These are phyloP conservation scores for Trichoderma reesei DNA, from an alignment of 495 filamentous ascomycete genomes.

Conservation along the genomic window DNA sequence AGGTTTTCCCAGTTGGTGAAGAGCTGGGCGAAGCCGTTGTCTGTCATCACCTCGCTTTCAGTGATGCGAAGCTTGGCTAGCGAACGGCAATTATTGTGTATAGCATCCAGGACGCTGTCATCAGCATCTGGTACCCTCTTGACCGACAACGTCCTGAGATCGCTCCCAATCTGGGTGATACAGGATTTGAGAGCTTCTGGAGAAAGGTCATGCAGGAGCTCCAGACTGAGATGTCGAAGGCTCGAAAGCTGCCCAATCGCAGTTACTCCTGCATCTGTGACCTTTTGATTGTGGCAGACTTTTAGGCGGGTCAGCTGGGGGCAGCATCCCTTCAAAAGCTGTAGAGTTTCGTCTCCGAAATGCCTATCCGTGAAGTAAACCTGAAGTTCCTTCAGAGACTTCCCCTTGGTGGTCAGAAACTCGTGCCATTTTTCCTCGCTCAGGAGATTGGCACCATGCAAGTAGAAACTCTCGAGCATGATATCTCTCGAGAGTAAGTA, in stretches of 20 bases:
- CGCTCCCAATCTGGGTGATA: slow-evolving; percentile 46
- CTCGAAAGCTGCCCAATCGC: slow-evolving; percentile 44
- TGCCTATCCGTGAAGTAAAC: slow-evolving; percentile 65
- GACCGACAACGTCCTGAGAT: slow-evolving; percentile 64
- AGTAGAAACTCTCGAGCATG: slow-evolving; percentile 48
- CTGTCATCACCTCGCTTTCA: slow-evolving; percentile 61
- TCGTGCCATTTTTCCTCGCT: slow-evolving; percentile 59
- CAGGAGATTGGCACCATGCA: slow-evolving; percentile 73
- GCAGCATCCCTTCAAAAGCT: slow-evolving; percentile 45
- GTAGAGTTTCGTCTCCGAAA: slow-evolving; percentile 44
- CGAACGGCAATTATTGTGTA: slow-evolving; percentile 57
- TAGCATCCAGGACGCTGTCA: slow-evolving; percentile 50
- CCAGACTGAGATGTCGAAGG: slow-evolving; percentile 65
- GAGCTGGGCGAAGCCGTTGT: slow-evolving; percentile 57
- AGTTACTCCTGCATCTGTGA: slow-evolving; percentile 36
- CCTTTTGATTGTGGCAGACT: slow-evolving; percentile 46
- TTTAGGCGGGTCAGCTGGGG: slow-evolving; percentile 63
- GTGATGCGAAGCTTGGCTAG: slow-evolving; percentile 70
- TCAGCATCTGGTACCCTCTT: slow-evolving; percentile 47
- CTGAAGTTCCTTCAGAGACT: slow-evolving; percentile 53
- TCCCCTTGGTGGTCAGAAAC: slow-evolving; percentile 52
- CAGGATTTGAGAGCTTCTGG: slow-evolving; percentile 20
- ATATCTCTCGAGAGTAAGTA: slow-evolving; percentile 64
- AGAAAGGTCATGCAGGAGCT: slow-evolving; percentile 33
- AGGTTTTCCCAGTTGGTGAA: slow-evolving; percentile 69